Evolutionary conservation across 2,329 filamentous ascomycete genomes (phyloP).

Genomic region (Curvularia sp.): DNA sequence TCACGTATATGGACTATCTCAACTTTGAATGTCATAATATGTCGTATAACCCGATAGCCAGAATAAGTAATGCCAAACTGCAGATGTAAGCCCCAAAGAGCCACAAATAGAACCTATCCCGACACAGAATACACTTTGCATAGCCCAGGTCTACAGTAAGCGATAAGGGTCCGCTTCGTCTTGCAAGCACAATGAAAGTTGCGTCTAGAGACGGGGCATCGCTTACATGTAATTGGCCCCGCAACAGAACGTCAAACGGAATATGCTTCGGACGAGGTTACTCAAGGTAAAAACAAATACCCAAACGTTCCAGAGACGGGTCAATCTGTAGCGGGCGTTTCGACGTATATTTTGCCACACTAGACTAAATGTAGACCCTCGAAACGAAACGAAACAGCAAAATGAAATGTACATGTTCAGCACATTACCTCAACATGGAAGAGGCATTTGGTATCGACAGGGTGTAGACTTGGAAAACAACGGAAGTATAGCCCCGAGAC

Average conservation of each 20-base stretch:
- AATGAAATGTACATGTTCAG: not conserved
- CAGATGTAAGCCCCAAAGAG: not conserved
- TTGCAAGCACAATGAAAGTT: not conserved
- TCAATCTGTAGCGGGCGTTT: not conserved
- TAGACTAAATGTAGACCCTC: not conserved
- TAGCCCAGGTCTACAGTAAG: not conserved
- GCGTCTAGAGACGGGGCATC: not conserved
- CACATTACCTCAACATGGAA: not conserved
- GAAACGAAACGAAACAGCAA: slow-evolving; percentile 6
- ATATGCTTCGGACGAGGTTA: not conserved
- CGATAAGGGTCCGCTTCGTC: not conserved
- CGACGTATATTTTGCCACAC: not conserved
- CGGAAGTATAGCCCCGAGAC: not conserved
- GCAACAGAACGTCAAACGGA: not conserved
- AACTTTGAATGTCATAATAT: not conserved
- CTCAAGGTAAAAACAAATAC: not conserved
- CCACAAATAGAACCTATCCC: not conserved
- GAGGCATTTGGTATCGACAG: not conserved
- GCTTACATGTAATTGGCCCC: not conserved
- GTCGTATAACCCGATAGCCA: not conserved
- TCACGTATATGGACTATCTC: not conserved
- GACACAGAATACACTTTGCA: not conserved
- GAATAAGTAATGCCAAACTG: not conserved
- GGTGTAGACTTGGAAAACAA: not conserved
- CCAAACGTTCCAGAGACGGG: not conserved